Base-by-base conservation (phyloP, 495 filamentous ascomycete genomes). In the Aspergillus sclerotiicarbonarius region DNA sequence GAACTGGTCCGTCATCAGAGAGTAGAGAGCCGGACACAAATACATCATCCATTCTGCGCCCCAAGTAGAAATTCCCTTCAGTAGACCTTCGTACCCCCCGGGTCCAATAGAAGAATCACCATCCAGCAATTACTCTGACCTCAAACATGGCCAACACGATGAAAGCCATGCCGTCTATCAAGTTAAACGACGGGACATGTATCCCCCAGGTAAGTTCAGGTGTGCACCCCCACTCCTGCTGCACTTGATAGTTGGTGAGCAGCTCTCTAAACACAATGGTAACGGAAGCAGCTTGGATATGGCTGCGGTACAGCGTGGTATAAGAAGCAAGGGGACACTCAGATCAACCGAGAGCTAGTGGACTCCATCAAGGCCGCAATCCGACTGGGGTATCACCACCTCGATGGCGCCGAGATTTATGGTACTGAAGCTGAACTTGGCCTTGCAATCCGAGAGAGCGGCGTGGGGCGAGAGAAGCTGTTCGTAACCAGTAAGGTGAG, bases 321-420 rank as follows among this genome's bases (percentile, higher is more conserved):
- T 59, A 86, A 85, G 62, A 62, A 21, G 13, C 75, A 72, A 25
- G 70, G 57, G 25, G 77, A n/a, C 45, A 70, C 63, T 20, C 64
- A 64, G 10, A 58, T 68, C 54, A 67, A 74, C 15, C 66, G 63
- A 6, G 62, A 69, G 13, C 58, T 85, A 37, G 74, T 90, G 30
- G 81, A 87, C 7, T 71, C 78, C 13, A 78, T 86, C n/a, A 81
- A 90, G 47, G 82, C 70, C 29, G 89, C 91, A 5, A 83, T 92
- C 60, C 82, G 82, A 48, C 70, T 84, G 32, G 90, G 89, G 21
- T 95, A 87, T 71, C 70, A 76, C 53, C 90, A 95, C 63, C 76
- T 93, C 16, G 91, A 96, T 71, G 85, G 87, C 9, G 91, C 91
- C 29, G 87, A 95, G 84, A 83, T 83, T 6, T 94, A 96, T 75